phyloP scores from a whole-genome alignment of 1,284 basidiomycete species.

The Apiotrichum sp. region DNA sequence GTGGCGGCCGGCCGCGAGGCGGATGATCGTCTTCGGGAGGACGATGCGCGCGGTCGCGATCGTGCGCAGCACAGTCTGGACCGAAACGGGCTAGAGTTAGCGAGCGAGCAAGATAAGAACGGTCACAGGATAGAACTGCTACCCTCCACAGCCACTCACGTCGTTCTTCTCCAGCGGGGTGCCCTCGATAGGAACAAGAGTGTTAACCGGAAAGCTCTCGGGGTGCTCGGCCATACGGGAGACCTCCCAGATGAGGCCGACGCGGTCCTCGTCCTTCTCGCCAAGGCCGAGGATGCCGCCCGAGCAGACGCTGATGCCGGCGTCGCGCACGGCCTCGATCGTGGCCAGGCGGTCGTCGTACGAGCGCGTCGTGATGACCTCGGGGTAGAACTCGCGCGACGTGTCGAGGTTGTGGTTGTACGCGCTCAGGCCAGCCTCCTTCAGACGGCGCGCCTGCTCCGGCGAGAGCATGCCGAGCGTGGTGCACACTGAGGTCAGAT shows the following conservation, averaged over 20 bases:
- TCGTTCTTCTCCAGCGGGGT: slow-evolving; percentile 56
- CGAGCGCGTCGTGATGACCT: slow-evolving; percentile 89
- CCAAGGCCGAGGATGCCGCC: slow-evolving; percentile 95
- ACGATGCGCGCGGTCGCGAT: slow-evolving; percentile 92
- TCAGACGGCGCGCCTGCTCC: slow-evolving; percentile 86
- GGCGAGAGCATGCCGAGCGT: slow-evolving; percentile 94
- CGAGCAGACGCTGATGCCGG: slow-evolving; percentile 95
- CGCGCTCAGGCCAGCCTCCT: slow-evolving; percentile 91
- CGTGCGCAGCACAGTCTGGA: slow-evolving; percentile 83
- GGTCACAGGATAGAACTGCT: too few species aligned
- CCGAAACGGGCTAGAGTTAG: slow-evolving; percentile 65
- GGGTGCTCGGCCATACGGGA: slow-evolving; percentile 75
- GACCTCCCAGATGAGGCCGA: slow-evolving; percentile 92
- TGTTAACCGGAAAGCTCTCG: slow-evolving; percentile 98
- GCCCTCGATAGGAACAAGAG: slow-evolving; percentile 62
- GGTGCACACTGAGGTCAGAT: slow-evolving; percentile 66
- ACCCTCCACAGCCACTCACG: slow-evolving; percentile 27
- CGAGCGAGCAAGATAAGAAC: slow-evolving; percentile 35
- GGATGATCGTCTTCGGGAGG: slow-evolving; percentile 86
- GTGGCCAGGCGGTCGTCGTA: slow-evolving; percentile 92
- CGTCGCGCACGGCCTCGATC: slow-evolving; percentile 81
- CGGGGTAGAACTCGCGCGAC: slow-evolving; percentile 91
- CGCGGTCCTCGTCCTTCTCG: slow-evolving; percentile 81
- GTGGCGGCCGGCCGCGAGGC: slow-evolving; percentile 89
- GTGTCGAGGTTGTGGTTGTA: slow-evolving; percentile 99